Conservation (phyloP, 2,329 filamentous ascomycete species). For the Endoconidiophora polonica region DNA sequence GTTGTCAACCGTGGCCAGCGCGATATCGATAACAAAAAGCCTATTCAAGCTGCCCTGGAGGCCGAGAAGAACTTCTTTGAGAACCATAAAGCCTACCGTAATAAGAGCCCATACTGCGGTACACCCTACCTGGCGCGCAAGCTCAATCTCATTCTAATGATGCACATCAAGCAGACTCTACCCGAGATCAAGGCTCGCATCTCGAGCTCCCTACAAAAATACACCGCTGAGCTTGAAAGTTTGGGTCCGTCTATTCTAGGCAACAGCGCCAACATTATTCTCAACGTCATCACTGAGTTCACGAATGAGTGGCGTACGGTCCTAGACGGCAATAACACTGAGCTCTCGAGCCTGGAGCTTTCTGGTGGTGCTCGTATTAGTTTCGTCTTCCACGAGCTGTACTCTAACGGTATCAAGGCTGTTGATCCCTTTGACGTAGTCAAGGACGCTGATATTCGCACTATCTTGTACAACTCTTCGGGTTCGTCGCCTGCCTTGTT, state of each 20-base stretch:
- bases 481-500: slow-evolving; percentile 92
- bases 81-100: slow-evolving; percentile 94
- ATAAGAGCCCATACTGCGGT: slow-evolving; percentile 97
- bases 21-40: slow-evolving; percentile 96
- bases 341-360: slow-evolving; percentile 83
- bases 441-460: slow-evolving; percentile 95
- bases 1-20: slow-evolving; percentile 96
- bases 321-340: slow-evolving; percentile 88
- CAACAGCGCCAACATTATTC: slow-evolving; percentile 87
- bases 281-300: slow-evolving; percentile 98
- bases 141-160: slow-evolving; percentile 97
- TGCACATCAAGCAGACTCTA: slow-evolving; percentile 99
- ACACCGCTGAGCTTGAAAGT: slow-evolving; percentile 60
- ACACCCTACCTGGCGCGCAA: slow-evolving; percentile 94
- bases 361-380: slow-evolving; percentile 96
- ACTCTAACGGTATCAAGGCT: slow-evolving; percentile 92
- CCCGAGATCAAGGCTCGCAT: slow-evolving; percentile 98
- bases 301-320: slow-evolving; percentile 95
- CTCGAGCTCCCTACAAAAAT: slow-evolving; percentile 84
- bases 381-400: slow-evolving; percentile 97
- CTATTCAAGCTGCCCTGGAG: slow-evolving; percentile 78
- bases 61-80: slow-evolving; percentile 96
- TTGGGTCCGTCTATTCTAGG: slow-evolving; percentile 90
- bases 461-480: slow-evolving; percentile 97
- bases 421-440: slow-evolving; percentile 95